Base-by-base conservation (phyloP, 2,329 filamentous ascomycete genomes). In the Shiraia bambusicola region DNA sequence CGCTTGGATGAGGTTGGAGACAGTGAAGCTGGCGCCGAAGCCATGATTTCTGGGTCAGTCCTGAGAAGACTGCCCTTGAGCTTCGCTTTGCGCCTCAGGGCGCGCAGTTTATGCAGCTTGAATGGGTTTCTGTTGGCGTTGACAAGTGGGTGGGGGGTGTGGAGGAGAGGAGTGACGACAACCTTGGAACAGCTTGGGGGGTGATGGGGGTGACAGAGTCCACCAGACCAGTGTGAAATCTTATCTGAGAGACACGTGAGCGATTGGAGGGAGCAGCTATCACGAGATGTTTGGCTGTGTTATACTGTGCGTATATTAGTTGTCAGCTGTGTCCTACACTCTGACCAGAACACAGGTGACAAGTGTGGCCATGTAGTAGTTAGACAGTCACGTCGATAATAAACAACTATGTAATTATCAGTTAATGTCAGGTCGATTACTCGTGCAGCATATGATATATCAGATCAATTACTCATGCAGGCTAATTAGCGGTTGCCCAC, bases 71-170 rank as follows among this genome's bases (percentile, higher is more conserved):
- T 50, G 59, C 52, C 58, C 52, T 58, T 63, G 56, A 59, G 52
- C 62, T 58, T 67, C 51, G 64, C 63, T 58, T 69, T 69, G 59
- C 65, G 66, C 59, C 65, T 52, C 45, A 69, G 56, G 45, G 66
- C 65, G 54, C 65, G 63, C 32, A 69, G 56, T 63, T 67, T 66
- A 57, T 69, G 59, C 65, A 69, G 63, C 43, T 62, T 69, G 67
- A 63, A 58, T 28, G 46, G 28, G 36, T 37, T 47, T 31, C 37
- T 33, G 49, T 42, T 37, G 43, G 43, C 35, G 40, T 42, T 41
- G 36, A 38, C 39, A 34, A 40, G 40, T 16, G 47, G 17, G 16
- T 49, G 42, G 35, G 46, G 40, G 31, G 42, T 28, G 34, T n/a
- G n/a, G n/a, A n/a, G 56, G 43, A 34, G 41, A 31, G 40, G 52